A percentile compares a stretch with the other conserved stretches of the same genome.
Evolutionary conservation across 495 filamentous ascomycete species (phyloP).

Genomic region (Penicillium malachiteum): DNA sequence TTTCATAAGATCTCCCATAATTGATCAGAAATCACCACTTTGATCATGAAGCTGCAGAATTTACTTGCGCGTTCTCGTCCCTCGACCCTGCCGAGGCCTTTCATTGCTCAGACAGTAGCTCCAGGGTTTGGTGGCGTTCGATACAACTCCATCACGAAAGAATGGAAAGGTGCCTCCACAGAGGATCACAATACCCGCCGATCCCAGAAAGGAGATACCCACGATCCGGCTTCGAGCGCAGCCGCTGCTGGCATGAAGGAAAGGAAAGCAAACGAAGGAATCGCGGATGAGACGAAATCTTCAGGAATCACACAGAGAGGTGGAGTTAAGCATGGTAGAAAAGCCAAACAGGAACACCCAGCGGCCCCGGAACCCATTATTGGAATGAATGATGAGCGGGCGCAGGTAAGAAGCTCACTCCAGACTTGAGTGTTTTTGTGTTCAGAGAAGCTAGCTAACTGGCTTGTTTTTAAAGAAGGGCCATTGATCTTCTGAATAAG

Average conservation of each 20-base stretch:
- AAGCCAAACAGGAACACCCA: slow-evolving; percentile 63
- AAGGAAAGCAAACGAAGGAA: background rate
- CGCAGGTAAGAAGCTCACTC: slow-evolving; percentile 38
- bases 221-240: background rate
- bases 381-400: slow-evolving; percentile 72
- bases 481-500: background rate
- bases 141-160: slow-evolving; percentile 20
- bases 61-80: background rate
- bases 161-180: slow-evolving; percentile 37
- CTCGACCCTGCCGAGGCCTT: background rate
- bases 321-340: slow-evolving; percentile 39
- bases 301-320: slow-evolving; percentile 46
- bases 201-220: slow-evolving; percentile 2
- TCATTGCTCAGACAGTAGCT: background rate
- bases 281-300: slow-evolving; percentile 39
- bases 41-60: background rate
- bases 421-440: background rate
- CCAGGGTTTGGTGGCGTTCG: slow-evolving; percentile 9
- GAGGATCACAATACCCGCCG: slow-evolving; percentile 1
- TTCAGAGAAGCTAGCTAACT: too few relatives aligned
- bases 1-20: background rate
- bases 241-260: slow-evolving; percentile 2
- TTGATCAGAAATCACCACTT: background rate
- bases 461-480: slow-evolving; percentile 27
- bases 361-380: slow-evolving; percentile 64